phyloP scores from a whole-genome alignment of 2,329 filamentous ascomycete genomes.

The Microdochium trichocladiopsis region DNA sequence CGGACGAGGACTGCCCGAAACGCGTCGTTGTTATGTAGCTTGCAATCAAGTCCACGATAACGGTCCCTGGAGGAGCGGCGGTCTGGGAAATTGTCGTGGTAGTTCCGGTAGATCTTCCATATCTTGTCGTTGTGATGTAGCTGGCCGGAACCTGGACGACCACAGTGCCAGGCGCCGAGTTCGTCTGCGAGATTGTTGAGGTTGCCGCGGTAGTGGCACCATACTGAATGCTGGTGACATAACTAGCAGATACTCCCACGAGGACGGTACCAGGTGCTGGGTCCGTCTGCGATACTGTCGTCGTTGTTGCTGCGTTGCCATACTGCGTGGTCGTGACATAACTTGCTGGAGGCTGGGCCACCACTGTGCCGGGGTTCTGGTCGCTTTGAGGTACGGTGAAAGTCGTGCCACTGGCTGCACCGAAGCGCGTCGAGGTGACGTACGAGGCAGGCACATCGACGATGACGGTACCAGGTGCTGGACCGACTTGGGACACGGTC shows the following conservation, averaged over 20 bases:
- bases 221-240: not conserved
- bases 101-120: not conserved
- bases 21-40: slow-evolving; percentile 5
- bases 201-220: not conserved
- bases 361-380: not conserved
- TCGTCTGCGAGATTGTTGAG: not conserved
- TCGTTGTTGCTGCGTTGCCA: not conserved
- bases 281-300: not conserved
- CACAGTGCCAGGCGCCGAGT: not conserved
- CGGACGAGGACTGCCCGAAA: not conserved
- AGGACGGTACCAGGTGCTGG: not conserved
- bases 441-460: not conserved
- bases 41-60: slow-evolving; percentile 3
- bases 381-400: not conserved
- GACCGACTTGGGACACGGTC: not conserved
- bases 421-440: not conserved
- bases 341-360: not conserved
- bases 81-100: slow-evolving; percentile 1
- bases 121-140: not conserved
- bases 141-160: not conserved
- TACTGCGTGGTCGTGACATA: not conserved
- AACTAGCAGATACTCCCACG: not conserved
- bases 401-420: not conserved
- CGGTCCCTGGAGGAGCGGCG: slow-evolving; percentile 4
- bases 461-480: not conserved